A percentile compares a stretch with the other conserved stretches of the same genome.
Conservation (phyloP, 1,284 basidiomycete species). For the Lignosus rhinocerotis region DNA sequence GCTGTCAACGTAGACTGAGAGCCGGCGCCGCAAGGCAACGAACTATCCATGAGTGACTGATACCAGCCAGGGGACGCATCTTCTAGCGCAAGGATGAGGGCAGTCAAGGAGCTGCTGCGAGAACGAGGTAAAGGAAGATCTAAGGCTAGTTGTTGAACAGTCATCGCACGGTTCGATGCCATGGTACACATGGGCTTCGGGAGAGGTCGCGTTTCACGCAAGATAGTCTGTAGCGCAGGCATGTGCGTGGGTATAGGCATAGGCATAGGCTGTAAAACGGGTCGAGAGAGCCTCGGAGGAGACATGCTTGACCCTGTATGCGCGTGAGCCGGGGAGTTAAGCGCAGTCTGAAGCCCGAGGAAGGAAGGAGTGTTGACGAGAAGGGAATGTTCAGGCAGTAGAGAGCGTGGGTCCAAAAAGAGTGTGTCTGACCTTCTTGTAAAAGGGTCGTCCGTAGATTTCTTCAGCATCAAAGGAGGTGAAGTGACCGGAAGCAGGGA, state of each 20-base stretch:
- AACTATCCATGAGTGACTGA: constrained; percentile 20
- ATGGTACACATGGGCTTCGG: background rate
- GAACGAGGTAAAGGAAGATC: constrained; percentile 15
- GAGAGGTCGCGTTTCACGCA: background rate
- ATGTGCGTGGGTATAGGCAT: background rate
- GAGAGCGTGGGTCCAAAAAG: constrained; percentile 16
- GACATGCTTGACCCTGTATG: background rate
- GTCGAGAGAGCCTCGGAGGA: background rate
- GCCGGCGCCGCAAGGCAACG: background rate
- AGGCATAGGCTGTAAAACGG: background rate
- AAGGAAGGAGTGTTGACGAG: constrained; percentile 14
- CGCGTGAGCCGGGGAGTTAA: background rate
- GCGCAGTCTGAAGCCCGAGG: background rate
- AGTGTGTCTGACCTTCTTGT: constrained; percentile 10
- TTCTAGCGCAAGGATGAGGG: constrained; percentile 17
- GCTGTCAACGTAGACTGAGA: background rate
- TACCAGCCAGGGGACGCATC: constrained; percentile 24
- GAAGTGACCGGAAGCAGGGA: background rate
- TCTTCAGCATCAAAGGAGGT: background rate
- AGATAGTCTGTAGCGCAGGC: constrained; percentile 4
- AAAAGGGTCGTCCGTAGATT: constrained; percentile 3
- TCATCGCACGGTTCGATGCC: constrained; percentile 12
- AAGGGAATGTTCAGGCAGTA: constrained; percentile 10
- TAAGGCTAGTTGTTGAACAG: constrained; percentile 16
- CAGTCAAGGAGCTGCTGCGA: constrained; percentile 16